These are phyloP conservation scores for Nakazawaea populi DNA, from an alignment of 805 yeast genomes.

Conservation along the genomic window DNA sequence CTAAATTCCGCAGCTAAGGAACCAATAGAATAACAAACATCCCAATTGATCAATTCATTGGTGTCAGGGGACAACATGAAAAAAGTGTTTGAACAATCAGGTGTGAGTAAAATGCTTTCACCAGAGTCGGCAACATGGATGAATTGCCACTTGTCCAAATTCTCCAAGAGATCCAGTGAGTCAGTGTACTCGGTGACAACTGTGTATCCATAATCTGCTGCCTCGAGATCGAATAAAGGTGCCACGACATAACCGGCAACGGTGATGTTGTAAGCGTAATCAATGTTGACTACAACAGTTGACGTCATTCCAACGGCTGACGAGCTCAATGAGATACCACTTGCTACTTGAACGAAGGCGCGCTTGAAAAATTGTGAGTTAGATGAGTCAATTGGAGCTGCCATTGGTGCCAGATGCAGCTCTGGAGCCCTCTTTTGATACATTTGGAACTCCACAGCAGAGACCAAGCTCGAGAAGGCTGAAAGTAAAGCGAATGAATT, in stretches of 20 bases:
- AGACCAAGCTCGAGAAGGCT: not conserved
- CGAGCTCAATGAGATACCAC: slow-evolving; percentile 2
- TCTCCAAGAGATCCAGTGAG: slow-evolving; percentile 1
- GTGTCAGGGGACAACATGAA: slow-evolving; percentile 1
- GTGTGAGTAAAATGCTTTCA: slow-evolving; percentile 1
- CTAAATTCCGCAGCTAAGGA: slow-evolving; percentile 3
- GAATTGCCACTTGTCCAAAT: slow-evolving; percentile 8
- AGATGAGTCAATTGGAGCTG: too few species aligned
- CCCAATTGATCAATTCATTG: not conserved
- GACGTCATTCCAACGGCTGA: slow-evolving; percentile 6
- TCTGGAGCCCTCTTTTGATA: slow-evolving; percentile 1
- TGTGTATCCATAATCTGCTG: slow-evolving; percentile 7
- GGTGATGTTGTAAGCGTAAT: slow-evolving; percentile 4
- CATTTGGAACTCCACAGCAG: slow-evolving; percentile 2
- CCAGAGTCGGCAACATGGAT: slow-evolving; percentile 5
- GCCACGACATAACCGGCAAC: slow-evolving; percentile 6
- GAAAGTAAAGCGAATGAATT: slow-evolving; percentile 5
- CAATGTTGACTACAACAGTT: slow-evolving; percentile 7
- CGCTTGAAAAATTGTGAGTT: not conserved
- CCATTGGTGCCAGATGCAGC: not conserved
- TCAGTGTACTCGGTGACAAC: slow-evolving; percentile 2
- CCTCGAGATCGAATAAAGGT: slow-evolving; percentile 3
- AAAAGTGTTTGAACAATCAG: slow-evolving; percentile 9
- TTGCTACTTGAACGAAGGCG: not conserved
- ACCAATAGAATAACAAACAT: slow-evolving; percentile 5